Evolutionary conservation across 2,329 filamentous ascomycete genomes (phyloP), one percentile per base, ranked within the genome.

Genomic region (Diaporthe sp.): DNA sequence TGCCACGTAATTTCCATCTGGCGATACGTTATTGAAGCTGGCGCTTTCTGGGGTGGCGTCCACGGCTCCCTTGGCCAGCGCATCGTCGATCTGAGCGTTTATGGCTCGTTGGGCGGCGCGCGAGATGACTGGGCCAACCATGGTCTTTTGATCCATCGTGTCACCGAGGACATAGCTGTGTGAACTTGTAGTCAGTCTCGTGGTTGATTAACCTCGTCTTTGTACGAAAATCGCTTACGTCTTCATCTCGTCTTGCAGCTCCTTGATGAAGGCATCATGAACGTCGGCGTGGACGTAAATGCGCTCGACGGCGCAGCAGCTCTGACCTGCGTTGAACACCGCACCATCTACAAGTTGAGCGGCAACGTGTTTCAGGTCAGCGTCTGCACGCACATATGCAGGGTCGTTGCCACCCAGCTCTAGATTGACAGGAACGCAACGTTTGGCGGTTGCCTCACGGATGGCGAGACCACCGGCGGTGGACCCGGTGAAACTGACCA

Each of bases 201-300:
- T 0, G 0, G 47, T 2, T 6, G 1, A 6, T 49, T 8, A 1
- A 2, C 34, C 2, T 37, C 0, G 0, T 49, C 20, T 49, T 49
- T 12, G 20, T 49, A 49, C 22, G 15, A 8, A 1, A 49, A 49
- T 49, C 7, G 22, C 47, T 49, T 49, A 49, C 47, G 47, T 49
- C 22, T 49, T 49, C 47, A 49, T 3, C 20, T 49, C 47, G 4
- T 49, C 47, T n/a, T 49, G 47, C 0, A 49, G 47, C 47, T 49
- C 47, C 20, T 49, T 49, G 47, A 49, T 9, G 20, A 49, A 49
- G 1, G 47, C 47, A 49, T 49, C 47, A 4, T 49, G 22, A 1
- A 49, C 47, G 47, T 49, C 47, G 22, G 47, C 47, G 47, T 49
- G 47, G 47, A 49, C 47, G 47, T 49, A 49, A 49, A 49, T 49